Evolutionary conservation across 2,329 filamentous ascomycete genomes (phyloP), one percentile per base, ranked within the genome.

Genomic region (Pestalotiopsis sp.): DNA sequence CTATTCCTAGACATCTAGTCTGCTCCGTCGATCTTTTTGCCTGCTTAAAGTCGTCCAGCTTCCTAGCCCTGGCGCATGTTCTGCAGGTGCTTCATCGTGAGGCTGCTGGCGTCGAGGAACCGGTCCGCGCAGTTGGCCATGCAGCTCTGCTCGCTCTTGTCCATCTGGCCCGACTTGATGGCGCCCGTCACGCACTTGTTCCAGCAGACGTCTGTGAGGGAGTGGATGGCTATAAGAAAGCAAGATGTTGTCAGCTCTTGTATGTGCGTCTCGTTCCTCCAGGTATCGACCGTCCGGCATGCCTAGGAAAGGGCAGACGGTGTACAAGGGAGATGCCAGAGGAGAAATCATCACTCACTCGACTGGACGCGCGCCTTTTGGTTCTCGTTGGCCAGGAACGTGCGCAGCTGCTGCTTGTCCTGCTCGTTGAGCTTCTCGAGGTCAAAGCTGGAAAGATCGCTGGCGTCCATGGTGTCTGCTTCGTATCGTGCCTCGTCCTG

Each of bases 91-190:
- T 91, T 92, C 81, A 98, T 84, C n/a, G 97, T 92, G 66, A 93
- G 85, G 72, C 93, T 82, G 82, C 95, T 96, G 71, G 94, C 88
- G 81, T 99, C 96, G 83, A 98, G 87, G 82, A 97, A 98, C 68
- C 96, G 88, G 76, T 97, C 93, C 68, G 98, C 94, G 78, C 96
- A 99, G 85, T 97, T 98, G 79, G 91, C 86, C 79, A 97, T 88
- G 81, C 96, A 99, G 9, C 85, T 83, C 83, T 96, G 91, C 84
- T 99, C 96, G 70, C 82, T 84, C 76, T 87, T 88, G 73, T 97
- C 93, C 73, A 99, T 85, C 75, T 90, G 88, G 36, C 90, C 88
- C 70, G 86, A 88, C 74, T 91, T 90, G 79, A 98, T 91, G 68
- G 86, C 86, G 66, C 90, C 85, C 9, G 92, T 92, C 70, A 98